phyloP scores from a whole-genome alignment of 129 eudicot genomes.

The Smallanthus sonchifolius region DNA sequence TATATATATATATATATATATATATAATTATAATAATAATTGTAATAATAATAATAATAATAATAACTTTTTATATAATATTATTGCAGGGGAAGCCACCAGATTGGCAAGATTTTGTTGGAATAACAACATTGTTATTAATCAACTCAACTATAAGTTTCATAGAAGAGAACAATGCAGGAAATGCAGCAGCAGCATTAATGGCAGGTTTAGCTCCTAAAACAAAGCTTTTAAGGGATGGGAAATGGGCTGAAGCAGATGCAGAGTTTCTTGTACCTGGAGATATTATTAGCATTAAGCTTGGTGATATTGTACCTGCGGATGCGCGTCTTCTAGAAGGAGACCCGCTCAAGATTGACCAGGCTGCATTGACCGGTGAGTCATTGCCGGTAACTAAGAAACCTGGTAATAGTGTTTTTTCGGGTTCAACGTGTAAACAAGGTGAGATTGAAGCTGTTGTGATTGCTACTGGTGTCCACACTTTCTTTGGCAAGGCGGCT shows the following conservation, averaged over 20 bases:
- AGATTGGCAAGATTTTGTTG: constrained; percentile 93
- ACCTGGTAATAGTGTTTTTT: constrained; percentile 21
- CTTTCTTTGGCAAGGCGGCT: constrained; percentile 92
- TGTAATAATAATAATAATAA: too few relatives aligned
- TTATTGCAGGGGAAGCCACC: constrained; percentile 74
- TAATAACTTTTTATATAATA: too few relatives aligned
- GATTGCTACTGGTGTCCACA: constrained; percentile 84
- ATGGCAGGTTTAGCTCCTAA: constrained; percentile 97
- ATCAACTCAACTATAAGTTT: constrained; percentile 90
- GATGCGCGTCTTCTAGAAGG: constrained; percentile 90
- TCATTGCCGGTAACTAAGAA: constrained; percentile 72
- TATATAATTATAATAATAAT: too few relatives aligned
- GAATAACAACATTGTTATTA: constrained; percentile 55
- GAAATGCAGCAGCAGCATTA: constrained; percentile 84
- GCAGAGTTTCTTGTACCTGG: constrained; percentile 73
- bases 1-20: not conserved
- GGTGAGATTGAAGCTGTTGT: constrained; percentile 96
- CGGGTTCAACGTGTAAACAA: constrained; percentile 89
- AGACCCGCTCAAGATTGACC: constrained; percentile 74
- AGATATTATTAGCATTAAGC: constrained; percentile 69
- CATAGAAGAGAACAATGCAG: constrained; percentile 86
- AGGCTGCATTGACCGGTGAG: constrained; percentile 87
- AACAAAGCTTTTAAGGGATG: constrained; percentile 76
- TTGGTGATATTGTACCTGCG: constrained; percentile 87
- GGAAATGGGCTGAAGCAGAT: constrained; percentile 71